These are phyloP conservation scores for Kuraishia capsulata DNA, from an alignment of 805 yeast species.

Conservation along the genomic window DNA sequence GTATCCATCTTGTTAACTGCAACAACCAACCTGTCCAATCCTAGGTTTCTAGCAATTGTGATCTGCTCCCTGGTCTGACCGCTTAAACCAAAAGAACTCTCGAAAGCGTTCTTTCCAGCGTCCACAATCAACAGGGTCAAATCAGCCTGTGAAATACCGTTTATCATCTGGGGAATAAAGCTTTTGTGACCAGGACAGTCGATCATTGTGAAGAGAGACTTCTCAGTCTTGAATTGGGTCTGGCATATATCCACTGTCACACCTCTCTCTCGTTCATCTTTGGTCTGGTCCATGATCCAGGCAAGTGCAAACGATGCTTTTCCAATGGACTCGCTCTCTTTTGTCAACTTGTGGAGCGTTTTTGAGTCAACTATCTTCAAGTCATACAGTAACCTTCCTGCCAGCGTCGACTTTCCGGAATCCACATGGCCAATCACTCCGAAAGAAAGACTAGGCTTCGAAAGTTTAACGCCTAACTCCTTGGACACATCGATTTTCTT, in stretches of 20 bases:
- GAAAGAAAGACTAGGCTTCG: slow-evolving; percentile 54
- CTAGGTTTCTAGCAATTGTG: slow-evolving; percentile 55
- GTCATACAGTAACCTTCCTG: slow-evolving; percentile 67
- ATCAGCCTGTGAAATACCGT: slow-evolving; percentile 76
- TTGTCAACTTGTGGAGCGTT: slow-evolving; percentile 50
- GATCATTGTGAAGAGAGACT: slow-evolving; percentile 53
- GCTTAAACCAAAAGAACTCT: slow-evolving; percentile 53
- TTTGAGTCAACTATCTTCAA: slow-evolving; percentile 57
- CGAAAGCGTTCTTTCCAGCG: slow-evolving; percentile 56
- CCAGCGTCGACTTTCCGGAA: slow-evolving; percentile 75
- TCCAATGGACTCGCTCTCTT: slow-evolving; percentile 59
- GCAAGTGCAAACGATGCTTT: slow-evolving; percentile 78
- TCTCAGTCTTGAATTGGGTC: slow-evolving; percentile 50
- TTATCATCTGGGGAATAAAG: slow-evolving; percentile 79
- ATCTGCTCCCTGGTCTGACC: slow-evolving; percentile 82
- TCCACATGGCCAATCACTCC: slow-evolving; percentile 84
- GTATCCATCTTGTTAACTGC: slow-evolving; percentile 68
- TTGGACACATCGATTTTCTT: slow-evolving; percentile 31
- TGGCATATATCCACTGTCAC: slow-evolving; percentile 75
- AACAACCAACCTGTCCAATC: slow-evolving; percentile 50
- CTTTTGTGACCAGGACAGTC: slow-evolving; percentile 85
- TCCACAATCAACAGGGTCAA: slow-evolving; percentile 67
- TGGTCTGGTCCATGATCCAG: slow-evolving; percentile 78
- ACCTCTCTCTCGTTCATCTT: slow-evolving; percentile 67
- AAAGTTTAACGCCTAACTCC: slow-evolving; percentile 24